Conservation (phyloP, 2,329 filamentous ascomycete species). For the Cadophora sp. region DNA sequence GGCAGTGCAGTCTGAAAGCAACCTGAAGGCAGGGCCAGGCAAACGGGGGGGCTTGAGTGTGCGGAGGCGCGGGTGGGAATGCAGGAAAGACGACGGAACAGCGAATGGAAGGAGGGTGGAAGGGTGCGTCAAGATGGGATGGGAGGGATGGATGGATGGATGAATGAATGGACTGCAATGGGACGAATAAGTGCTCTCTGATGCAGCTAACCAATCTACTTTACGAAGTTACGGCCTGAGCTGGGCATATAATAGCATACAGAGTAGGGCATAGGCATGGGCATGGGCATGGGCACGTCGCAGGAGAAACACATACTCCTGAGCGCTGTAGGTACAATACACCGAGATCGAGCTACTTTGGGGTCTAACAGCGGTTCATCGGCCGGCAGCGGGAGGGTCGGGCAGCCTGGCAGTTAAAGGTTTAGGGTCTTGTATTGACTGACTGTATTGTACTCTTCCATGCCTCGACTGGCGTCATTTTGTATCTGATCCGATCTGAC, state of each 20-base stretch:
- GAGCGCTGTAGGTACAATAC: no score
- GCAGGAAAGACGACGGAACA: background rate
- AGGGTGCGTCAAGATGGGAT: background rate
- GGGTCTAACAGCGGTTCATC: background rate
- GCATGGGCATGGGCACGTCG: no score
- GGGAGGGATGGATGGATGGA: no score
- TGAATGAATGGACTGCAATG: background rate
- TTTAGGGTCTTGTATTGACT: no score
- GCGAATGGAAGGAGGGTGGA: slow-evolving; percentile 12
- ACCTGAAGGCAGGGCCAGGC: background rate
- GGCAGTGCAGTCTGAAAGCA: slow-evolving; percentile 10
- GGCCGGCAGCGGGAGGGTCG: slow-evolving; percentile 7
- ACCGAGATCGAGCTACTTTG: no score
- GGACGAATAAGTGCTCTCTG: background rate
- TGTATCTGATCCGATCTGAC: background rate
- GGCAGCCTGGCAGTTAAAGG: background rate
- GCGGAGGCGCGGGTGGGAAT: background rate
- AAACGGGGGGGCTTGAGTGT: slow-evolving; percentile 6
- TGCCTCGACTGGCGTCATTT: background rate
- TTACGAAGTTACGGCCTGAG: slow-evolving; percentile 5
- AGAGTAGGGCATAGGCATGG: background rate
- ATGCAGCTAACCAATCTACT: slow-evolving; percentile 10
- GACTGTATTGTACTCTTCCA: background rate
- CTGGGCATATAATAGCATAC: background rate
- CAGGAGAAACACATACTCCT: no score